These are phyloP conservation scores for Rubia tinctorum DNA, from an alignment of 305 asterid genomes.

Conservation along the genomic window DNA sequence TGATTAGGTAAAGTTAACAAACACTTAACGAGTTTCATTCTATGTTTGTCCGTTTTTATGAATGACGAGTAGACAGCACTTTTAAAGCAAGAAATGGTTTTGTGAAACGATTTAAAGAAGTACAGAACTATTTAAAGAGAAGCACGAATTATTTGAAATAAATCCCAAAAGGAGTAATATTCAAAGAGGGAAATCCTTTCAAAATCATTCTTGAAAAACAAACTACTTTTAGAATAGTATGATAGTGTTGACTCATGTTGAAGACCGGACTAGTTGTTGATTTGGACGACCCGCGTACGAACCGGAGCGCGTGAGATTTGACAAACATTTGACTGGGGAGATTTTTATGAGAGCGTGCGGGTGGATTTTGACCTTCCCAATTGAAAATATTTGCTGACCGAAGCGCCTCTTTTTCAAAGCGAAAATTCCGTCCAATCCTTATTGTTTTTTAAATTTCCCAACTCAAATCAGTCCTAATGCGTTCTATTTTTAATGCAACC, in stretches of 20 bases:
- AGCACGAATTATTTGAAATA: neutral
- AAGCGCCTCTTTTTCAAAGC: neutral
- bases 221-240: neutral
- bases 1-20: neutral
- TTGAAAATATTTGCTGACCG: neutral
- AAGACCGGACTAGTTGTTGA: neutral
- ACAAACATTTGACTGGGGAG: neutral
- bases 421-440: neutral
- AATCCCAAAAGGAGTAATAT: neutral
- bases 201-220: neutral
- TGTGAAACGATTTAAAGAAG: neutral
- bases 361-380: neutral
- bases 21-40: neutral
- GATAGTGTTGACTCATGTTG: neutral
- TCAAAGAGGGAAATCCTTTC: neutral
- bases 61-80: neutral
- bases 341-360: neutral
- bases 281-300: neutral
- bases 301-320: neutral
- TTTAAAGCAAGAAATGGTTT: neutral
- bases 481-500: too few relatives aligned
- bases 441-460: too few relatives aligned
- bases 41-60: neutral
- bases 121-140: neutral
- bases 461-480: too few relatives aligned